Conservation (phyloP, 352 stramenopile genomes). For the Pythium brassicae region DNA sequence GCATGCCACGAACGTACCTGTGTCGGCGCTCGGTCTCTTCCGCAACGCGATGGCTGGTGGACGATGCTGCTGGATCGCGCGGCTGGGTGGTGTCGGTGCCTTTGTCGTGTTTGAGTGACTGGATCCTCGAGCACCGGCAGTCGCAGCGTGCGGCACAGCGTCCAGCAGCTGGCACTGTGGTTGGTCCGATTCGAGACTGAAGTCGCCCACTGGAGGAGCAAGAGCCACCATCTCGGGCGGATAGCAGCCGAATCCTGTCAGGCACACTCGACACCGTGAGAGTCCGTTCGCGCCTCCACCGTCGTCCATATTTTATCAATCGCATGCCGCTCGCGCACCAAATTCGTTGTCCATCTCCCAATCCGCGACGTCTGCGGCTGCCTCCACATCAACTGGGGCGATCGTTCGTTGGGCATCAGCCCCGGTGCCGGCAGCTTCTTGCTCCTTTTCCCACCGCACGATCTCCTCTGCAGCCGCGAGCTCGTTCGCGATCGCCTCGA, state of each 20-base stretch:
- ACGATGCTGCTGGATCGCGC: neutral
- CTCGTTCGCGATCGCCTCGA: slow-evolving; percentile 11
- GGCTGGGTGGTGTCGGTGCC: neutral
- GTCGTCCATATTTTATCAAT: neutral
- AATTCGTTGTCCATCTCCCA: slow-evolving; percentile 14
- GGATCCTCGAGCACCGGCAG: neutral
- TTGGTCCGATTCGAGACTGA: neutral
- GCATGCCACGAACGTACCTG: neutral
- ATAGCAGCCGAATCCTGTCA: neutral
- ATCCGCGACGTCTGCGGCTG: slow-evolving; percentile 23
- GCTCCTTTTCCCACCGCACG: slow-evolving; percentile 13
- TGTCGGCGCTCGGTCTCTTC: neutral
- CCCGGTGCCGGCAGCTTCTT: neutral
- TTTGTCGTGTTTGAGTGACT: neutral
- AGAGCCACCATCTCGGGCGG: slow-evolving; percentile 2
- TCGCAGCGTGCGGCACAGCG: neutral
- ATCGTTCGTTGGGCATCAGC: neutral
- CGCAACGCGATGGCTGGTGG: slow-evolving; percentile 1
- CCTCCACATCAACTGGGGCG: slow-evolving; percentile 33
- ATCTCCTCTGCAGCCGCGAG: slow-evolving; percentile 12
- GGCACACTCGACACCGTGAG: neutral
- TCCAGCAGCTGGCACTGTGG: slow-evolving; percentile 12
- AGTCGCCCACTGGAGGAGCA: neutral
- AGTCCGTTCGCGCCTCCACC: neutral
- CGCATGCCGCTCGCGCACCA: neutral